Base-by-base conservation (phyloP, 1,139 yeast species). In the Nakaseomyces nivariensis region DNA sequence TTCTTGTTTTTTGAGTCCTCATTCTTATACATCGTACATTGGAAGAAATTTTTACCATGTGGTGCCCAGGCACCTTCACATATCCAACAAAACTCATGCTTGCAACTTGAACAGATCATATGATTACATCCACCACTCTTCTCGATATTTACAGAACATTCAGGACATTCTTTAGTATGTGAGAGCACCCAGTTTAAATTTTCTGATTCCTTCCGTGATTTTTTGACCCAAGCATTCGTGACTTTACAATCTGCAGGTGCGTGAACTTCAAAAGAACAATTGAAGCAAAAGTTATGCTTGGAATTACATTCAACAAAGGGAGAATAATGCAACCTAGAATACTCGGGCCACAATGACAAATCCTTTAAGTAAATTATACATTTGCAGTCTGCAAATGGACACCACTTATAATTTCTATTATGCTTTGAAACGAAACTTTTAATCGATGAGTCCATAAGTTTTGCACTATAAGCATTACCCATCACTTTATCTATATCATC, bases 81-180 rank as follows among this genome's bases (percentile, higher is more conserved):
- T 47, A 89, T 81, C 99, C 99, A 92, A 65, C 99, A 92, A 64
- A 89, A 92, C 61, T 90, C 87, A 63, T 79, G 70, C 10, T 67
- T 65, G 66, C 99, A 92, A 54, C 81, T 83, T 5, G 78, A 72
- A 66, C 99, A 92, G 0, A 81, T 77, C 96, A 92, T 90, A 68
- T 92, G 98, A 68, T 92, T 90, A 68, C 97, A 92, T 0, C 97
- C 97, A 32, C 97, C 97, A 63, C 84, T 85, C 63, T 90, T 85
- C 60, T 86, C 89, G 53, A 82, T 82, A 49, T 73, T 67, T 4
- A 73, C 67, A 13, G 64, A 62, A 57, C 78, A 74, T 54, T 67
- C 69, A 1, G 94, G 90, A 63, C 98, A 92, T 47, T 79, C 78
- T 59, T 88, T 85, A 2, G 98, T 89, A 64, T 92, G 82, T 3